Percentiles rank a stretch among this genome's conserved stretches.
phyloP scores from a whole-genome alignment of 176 grass and related monocot species.

The Carex myosuroides region DNA sequence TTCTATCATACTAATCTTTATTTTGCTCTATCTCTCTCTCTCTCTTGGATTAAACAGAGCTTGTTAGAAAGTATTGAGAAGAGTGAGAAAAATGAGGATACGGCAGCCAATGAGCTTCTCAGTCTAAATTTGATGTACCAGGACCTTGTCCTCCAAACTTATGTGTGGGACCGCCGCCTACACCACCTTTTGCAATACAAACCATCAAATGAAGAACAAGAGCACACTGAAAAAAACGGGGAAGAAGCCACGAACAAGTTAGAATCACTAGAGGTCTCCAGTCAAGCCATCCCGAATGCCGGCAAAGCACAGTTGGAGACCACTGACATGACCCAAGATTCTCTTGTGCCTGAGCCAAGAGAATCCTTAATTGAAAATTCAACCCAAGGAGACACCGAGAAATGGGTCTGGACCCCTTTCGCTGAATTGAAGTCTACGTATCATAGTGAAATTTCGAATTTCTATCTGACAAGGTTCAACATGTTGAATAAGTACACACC shows the following conservation, averaged over 20 bases:
- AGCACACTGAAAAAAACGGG: background rate
- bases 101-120: slow-evolving; percentile 45
- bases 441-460: slow-evolving; percentile 45
- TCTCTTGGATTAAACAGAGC: slow-evolving; percentile 34
- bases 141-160: slow-evolving; percentile 69
- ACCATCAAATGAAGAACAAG: slow-evolving; percentile 25
- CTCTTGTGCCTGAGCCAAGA: slow-evolving; percentile 8
- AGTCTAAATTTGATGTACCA: slow-evolving; percentile 76
- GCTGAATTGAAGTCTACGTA: slow-evolving; percentile 53
- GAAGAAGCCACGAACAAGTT: background rate
- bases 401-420: slow-evolving; percentile 76
- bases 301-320: slow-evolving; percentile 3
- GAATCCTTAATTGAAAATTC: slow-evolving; percentile 29
- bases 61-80: slow-evolving; percentile 34
- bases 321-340: background rate
- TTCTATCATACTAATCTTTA: slow-evolving; percentile 29
- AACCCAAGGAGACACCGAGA: slow-evolving; percentile 37
- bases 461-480: slow-evolving; percentile 46
- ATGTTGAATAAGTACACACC: slow-evolving; percentile 67
- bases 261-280: slow-evolving; percentile 12
- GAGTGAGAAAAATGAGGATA: slow-evolving; percentile 31
- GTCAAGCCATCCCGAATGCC: background rate
- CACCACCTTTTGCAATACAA: slow-evolving; percentile 54
- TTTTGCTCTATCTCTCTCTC: slow-evolving; percentile 11
- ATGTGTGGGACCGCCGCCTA: slow-evolving; percentile 82